Base-by-base conservation (phyloP, 768 basidiomycete species). In the Mrakia hoshinonis region DNA sequence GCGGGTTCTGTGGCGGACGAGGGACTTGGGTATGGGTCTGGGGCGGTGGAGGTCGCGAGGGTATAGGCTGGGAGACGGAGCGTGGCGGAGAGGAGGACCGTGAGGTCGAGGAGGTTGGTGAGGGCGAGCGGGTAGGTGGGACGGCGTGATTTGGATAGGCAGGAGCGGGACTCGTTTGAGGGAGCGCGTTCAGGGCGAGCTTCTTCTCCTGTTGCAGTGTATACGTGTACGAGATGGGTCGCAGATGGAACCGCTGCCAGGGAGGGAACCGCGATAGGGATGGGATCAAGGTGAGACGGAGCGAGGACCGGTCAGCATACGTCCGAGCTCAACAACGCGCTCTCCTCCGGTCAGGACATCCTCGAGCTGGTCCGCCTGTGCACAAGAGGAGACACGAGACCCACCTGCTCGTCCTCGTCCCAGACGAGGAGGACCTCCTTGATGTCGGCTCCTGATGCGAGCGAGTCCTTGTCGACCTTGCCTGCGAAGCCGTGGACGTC, bases 401-500 rank as follows among this genome's bases (percentile, higher is more conserved):
- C 24, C 12, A 68, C 67, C 67, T 68, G 67, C 9, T 46, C 20
- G 3, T 26, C 36, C 10, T 38, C 49, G 31, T 70, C 63, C 61
- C 63, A 63, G 9, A 70, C 31, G 10, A 70, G 36, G 20, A 63
- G 1, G 12, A 63, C 60, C 48, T 63, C 61, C 62, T 29, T 61
- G 31, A 61, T 63, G 24, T 49, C 69, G 22, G 48, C 49, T 0
- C 49, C 69, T 43, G 7, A 6, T 7, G 43, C 43, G 4, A 34
- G 20, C 12, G 34, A 6, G 20, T 34, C 69, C 62, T 63, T 49
- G 24, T 70, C 69, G 48, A 64, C 69, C 52, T 70, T 70, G 22
- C 60, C 69, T 1, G 48, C n/a, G 49, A 70, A 70, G 12, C 69
- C 69, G 62, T 70, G 62, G 48, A 70, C 61, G 12, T 70, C 69